These are phyloP conservation scores for Aspergillus diversus DNA, from an alignment of 495 filamentous ascomycete genomes.

Conservation along the genomic window DNA sequence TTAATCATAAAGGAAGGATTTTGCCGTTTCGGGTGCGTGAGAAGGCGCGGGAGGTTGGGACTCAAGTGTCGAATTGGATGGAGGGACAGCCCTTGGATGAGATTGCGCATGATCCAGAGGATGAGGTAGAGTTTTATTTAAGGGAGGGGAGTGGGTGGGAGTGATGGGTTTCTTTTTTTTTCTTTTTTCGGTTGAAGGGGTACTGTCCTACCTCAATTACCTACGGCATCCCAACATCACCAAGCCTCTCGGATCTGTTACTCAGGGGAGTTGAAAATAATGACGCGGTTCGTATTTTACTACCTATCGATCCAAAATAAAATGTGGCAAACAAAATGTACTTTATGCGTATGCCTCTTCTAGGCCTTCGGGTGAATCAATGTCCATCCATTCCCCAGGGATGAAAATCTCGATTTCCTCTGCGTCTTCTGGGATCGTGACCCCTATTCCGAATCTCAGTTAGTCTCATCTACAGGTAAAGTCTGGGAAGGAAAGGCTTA, in stretches of 20 bases:
- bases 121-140: conserved; percentile 19
- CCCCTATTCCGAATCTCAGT: background rate
- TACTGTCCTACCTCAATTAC: background rate
- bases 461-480: background rate
- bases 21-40: conserved; percentile 22
- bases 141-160: conserved; percentile 20
- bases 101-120: conserved; percentile 12
- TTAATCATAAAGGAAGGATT: conserved; percentile 23
- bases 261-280: no score
- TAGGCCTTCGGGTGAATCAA: background rate
- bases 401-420: background rate
- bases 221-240: background rate
- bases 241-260: no score
- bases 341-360: background rate
- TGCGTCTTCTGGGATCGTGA: background rate
- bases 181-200: background rate
- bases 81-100: conserved; percentile 20
- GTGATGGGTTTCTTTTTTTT: conserved; percentile 9
- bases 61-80: conserved; percentile 12
- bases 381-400: conserved; percentile 1
- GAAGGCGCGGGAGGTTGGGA: conserved; percentile 2
- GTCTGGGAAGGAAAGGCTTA: background rate
- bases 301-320: no score
- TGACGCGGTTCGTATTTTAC: no score
- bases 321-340: no score